These are phyloP conservation scores for Penicillium sp. DNA, from an alignment of 2,329 filamentous ascomycete genomes.

Conservation along the genomic window DNA sequence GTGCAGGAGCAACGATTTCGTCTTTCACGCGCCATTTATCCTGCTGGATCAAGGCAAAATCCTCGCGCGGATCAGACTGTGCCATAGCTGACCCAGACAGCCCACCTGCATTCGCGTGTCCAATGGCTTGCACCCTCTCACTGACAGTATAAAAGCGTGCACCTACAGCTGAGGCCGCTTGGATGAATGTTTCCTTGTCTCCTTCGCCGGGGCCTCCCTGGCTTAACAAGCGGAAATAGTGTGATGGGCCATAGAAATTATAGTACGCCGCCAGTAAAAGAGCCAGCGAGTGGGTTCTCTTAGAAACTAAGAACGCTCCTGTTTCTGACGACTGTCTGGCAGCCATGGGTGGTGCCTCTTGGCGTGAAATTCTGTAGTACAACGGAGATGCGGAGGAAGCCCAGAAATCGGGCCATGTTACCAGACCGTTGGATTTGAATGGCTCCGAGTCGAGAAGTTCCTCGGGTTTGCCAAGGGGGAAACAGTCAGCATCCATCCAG, in stretches of 20 bases:
- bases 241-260: conserved; percentile 37
- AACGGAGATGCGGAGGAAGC: conserved; percentile 44
- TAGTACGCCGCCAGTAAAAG: conserved; percentile 40
- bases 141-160: conserved; percentile 39
- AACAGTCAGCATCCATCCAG: conserved; percentile 59
- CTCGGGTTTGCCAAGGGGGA: conserved; percentile 50
- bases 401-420: conserved; percentile 60
- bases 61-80: conserved; percentile 41
- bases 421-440: conserved; percentile 53
- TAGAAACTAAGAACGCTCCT: conserved; percentile 38
- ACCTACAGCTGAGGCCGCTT: conserved; percentile 35
- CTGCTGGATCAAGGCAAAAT: conserved; percentile 35
- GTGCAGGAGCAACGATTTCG: conserved; percentile 30
- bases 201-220: conserved; percentile 42
- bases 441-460: conserved; percentile 53
- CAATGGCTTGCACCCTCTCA: conserved; percentile 37
- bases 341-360: conserved; percentile 34
- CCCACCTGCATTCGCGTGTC: conserved; percentile 30
- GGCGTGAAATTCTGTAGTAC: conserved; percentile 45
- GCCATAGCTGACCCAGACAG: conserved; percentile 39
- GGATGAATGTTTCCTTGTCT: conserved; percentile 42
- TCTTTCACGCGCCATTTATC: conserved; percentile 37
- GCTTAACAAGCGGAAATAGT: conserved; percentile 41
- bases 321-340: conserved; percentile 39
- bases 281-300: conserved; percentile 36